phyloP scores from a whole-genome alignment of 768 basidiomycete species.

The Phaffia australis region DNA sequence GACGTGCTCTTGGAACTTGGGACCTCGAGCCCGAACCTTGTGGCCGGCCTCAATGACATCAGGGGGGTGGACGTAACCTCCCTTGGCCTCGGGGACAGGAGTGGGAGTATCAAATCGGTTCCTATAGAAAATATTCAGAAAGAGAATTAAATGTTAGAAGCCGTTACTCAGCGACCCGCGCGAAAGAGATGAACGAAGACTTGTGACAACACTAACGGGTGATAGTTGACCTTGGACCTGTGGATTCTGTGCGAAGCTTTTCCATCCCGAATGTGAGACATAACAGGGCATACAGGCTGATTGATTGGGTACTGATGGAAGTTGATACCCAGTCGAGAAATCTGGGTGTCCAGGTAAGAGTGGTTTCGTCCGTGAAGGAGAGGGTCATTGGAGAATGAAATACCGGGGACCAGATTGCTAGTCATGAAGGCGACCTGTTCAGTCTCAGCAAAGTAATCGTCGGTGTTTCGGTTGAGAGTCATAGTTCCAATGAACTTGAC shows the following conservation, averaged over 20 bases:
- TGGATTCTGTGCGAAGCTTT: slow-evolving; percentile 27
- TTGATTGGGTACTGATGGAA: slow-evolving; percentile 65
- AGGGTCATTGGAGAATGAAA: slow-evolving; percentile 50
- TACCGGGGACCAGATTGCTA: slow-evolving; percentile 44
- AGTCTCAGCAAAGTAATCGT: slow-evolving; percentile 62
- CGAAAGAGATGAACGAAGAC: background rate
- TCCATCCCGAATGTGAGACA: slow-evolving; percentile 40
- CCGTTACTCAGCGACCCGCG: background rate
- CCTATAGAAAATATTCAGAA: background rate
- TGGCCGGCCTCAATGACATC: slow-evolving; percentile 40
- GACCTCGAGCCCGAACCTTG: slow-evolving; percentile 44
- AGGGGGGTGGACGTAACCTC: slow-evolving; percentile 8
- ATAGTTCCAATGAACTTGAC: slow-evolving; percentile 67
- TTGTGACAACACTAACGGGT: slow-evolving; percentile 59
- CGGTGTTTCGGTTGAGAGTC: slow-evolving; percentile 41
- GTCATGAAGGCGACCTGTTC: slow-evolving; percentile 89
- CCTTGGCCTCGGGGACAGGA: slow-evolving; percentile 9
- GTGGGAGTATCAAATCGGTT: slow-evolving; percentile 1
- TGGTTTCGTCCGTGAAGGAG: slow-evolving; percentile 65
- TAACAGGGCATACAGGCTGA: slow-evolving; percentile 38
- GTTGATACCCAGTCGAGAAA: slow-evolving; percentile 68
- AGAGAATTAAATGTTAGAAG: background rate
- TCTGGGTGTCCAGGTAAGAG: slow-evolving; percentile 51
- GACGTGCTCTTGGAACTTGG: slow-evolving; percentile 64
- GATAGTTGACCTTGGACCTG: slow-evolving; percentile 52